A percentile compares a stretch with the other conserved stretches of the same genome.
These are phyloP conservation scores for Rhynchospora breviuscula DNA, from an alignment of 176 grass and related monocot species.

Conservation along the genomic window DNA sequence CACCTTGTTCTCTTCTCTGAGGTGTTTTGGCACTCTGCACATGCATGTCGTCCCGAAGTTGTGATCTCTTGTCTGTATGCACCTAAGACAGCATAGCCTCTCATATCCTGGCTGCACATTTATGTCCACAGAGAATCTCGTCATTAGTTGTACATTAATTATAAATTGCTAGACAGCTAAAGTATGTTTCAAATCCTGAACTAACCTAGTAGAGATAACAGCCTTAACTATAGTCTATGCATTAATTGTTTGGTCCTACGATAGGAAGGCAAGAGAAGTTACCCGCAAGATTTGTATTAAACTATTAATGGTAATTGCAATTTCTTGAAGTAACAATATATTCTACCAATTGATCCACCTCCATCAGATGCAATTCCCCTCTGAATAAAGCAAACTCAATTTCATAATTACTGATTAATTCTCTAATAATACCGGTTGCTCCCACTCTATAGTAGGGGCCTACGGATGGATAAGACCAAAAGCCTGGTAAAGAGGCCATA, in stretches of 20 bases:
- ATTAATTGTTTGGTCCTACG: background rate
- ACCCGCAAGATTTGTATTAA: background rate
- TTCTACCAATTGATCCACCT: background rate
- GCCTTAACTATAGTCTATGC: background rate
- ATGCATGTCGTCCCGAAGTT: slow-evolving; percentile 42
- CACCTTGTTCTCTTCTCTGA: slow-evolving; percentile 45
- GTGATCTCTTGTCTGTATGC: slow-evolving; percentile 50
- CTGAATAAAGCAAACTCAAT: background rate
- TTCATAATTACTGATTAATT: background rate
- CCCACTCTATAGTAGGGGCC: background rate
- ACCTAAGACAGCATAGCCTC: slow-evolving; percentile 42
- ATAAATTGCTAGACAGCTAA: background rate
- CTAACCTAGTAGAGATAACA: background rate
- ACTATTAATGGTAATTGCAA: slow-evolving; percentile 2
- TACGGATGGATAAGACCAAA: background rate
- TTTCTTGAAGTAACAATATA: background rate
- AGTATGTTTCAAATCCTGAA: background rate
- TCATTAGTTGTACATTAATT: background rate
- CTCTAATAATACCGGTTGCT: background rate
- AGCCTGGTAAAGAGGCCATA: background rate
- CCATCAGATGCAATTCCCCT: background rate
- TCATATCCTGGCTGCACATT: slow-evolving; percentile 34
- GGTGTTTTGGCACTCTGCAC: slow-evolving; percentile 46
- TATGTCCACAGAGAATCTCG: background rate
- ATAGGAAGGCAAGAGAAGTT: slow-evolving; percentile 1